Evolutionary conservation across 2,329 filamentous ascomycete species (phyloP), one percentile per base, ranked within the genome.

Genomic region (Penicillium brasilianum): DNA sequence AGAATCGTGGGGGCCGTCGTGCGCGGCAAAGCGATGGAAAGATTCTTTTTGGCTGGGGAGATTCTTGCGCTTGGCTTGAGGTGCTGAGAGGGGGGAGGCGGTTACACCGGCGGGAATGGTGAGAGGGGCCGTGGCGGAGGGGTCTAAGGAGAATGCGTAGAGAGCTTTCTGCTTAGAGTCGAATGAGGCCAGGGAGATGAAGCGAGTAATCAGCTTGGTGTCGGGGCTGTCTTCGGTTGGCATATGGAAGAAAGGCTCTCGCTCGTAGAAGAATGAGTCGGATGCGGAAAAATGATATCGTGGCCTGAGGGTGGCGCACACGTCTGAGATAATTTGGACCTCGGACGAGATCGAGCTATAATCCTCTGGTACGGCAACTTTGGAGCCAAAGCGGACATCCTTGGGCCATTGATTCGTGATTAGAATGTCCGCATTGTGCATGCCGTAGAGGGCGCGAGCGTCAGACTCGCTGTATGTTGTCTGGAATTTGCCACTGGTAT

Each of bases 321-420:
- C 83, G 61, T 96, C 90, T 6, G 93, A 87, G 44, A 98, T 82
- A 58, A 88, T 87, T 56, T 88, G 84, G n/a, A 86, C 86, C 59
- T 85, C 83, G 22, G 80, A 69, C 0, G 88, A 81, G 4, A 83
- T 76, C 1, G 78, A 76, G n/a, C 81, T 54, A 18, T 65, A 75
- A 4, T 82, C 81, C 11, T 86, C 84, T 4, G 85, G 81, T n/a
- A 90, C 76, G 2, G 82, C 71, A 2, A 88, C 83, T 48, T 87
- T 88, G 2, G 93, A 93, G 6, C 90, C 87, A 1, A 80, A 83
- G 74, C 85, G 88, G 37, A 98, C 84, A 1, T 83, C 85, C 11
- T 88, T 84, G 3, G 95, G 94, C 95, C 95, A 99, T 69, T 91
- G 84, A 36, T 88, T 87, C 0, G 95, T 98, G 57, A 99, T 80